phyloP scores from a whole-genome alignment of 192 early-diverging fungal species.

The Podila horticola region DNA sequence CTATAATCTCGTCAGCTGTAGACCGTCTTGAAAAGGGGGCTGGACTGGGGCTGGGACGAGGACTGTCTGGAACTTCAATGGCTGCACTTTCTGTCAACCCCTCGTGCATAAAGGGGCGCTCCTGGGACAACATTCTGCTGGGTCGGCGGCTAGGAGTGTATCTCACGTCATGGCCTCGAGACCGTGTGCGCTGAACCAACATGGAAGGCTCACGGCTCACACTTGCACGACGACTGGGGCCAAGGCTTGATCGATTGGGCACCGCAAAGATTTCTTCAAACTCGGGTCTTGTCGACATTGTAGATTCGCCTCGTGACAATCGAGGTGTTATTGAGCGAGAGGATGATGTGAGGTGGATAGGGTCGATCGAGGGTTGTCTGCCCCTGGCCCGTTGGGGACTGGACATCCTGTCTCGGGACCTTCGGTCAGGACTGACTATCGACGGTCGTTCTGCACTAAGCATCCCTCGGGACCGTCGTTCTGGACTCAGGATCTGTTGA shows the following conservation, averaged over 20 bases:
- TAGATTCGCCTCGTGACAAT: not conserved
- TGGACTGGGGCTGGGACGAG: not conserved
- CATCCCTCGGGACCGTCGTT: not conserved
- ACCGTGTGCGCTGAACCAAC: not conserved
- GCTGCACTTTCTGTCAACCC: not conserved
- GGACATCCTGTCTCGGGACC: no score
- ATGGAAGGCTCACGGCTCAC: not conserved
- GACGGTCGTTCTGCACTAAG: not conserved
- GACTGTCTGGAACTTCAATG: conserved; percentile 1
- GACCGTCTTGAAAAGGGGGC: not conserved
- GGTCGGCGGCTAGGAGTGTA: no score
- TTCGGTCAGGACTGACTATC: no score
- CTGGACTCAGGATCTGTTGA: not conserved
- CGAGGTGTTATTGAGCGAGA: no score
- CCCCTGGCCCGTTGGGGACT: no score
- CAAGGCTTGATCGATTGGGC: not conserved
- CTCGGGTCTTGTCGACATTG: not conserved
- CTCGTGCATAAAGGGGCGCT: not conserved
- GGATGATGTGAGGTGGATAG: no score
- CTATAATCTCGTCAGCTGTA: not conserved
- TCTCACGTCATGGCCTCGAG: not conserved
- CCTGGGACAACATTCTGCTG: no score
- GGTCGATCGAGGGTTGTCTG: no score
- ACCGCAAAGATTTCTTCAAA: conserved; percentile 1
- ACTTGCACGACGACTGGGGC: not conserved